Conservation (phyloP, 2,329 filamentous ascomycete species). For the Blastomyces gilchristii region DNA sequence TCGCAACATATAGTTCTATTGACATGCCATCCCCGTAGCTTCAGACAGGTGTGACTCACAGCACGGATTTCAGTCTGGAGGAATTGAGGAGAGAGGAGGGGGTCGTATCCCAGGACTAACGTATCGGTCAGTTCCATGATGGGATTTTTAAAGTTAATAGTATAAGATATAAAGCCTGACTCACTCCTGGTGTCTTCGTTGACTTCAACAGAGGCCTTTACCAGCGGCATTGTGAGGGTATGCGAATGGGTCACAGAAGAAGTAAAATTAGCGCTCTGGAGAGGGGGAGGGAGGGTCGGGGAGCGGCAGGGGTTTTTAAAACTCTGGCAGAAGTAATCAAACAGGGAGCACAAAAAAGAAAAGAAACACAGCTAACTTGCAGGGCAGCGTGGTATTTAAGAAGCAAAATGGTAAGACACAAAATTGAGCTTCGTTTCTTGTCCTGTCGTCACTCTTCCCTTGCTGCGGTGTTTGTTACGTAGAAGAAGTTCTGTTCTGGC, state of each 20-base stretch:
- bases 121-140: background rate
- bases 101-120: conserved; percentile 84
- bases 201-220: conserved; percentile 29
- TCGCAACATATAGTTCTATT: background rate
- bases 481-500: background rate
- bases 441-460: background rate
- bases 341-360: conserved; percentile 4
- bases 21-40: background rate
- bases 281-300: background rate
- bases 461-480: background rate
- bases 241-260: background rate
- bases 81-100: conserved; percentile 78
- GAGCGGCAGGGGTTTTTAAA: background rate
- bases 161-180: conserved; percentile 12
- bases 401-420: conserved; percentile 1
- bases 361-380: background rate
- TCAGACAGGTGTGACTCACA: conserved; percentile 44
- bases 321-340: background rate
- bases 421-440: conserved; percentile 1
- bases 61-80: conserved; percentile 76
- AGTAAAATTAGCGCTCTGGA: background rate
- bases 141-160: conserved; percentile 6
- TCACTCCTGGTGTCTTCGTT: conserved; percentile 39
- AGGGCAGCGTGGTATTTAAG: conserved; percentile 1
- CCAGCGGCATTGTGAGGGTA: conserved; percentile 31